Evolutionary conservation across 306 rosid species (phyloP), one percentile per base, ranked within the genome.

Genomic region (Dalbergia oliveri): DNA sequence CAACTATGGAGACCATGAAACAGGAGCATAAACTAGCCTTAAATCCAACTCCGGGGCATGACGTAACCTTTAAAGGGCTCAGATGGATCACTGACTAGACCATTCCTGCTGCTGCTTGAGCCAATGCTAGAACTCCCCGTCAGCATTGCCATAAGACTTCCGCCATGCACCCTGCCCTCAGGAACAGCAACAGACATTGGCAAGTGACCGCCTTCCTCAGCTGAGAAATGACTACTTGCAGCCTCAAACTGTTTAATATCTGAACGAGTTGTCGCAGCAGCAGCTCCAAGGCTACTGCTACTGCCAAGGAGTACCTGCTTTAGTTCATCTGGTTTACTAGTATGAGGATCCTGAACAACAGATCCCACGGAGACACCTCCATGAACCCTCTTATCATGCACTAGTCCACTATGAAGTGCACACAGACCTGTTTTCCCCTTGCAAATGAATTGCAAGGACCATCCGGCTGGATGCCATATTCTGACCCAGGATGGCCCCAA

Each of bases 121-220:
- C 86, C 85, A 4, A 69, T 16, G 31, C 85, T 84, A 41, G 92
- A 88, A 76, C 82, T 59, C 44, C 82, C 84, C 0, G 84, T 72
- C 66, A 92, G 87, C 94, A 92, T 67, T 33, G 97, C 92, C 92
- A 92, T 78, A 83, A 92, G 79, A 81, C 98, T 90, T 77, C 98
- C 98, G 4, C 98, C 98, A 72, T 94, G 98, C 61, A 94, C 98
- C 84, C 98, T 87, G 60, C 98, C 98, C 88, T 94, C 98, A 21
- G 94, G 90, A 83, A 80, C 64, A 14, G 81, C 67, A 68, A 65
- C 88, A 3, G 91, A 69, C 23, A 59, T 73, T 15, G 88, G 57
- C 57, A 82, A 37, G 79, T 74, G 80, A 31, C 79, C 68, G 11
- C 82, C 82, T 26, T 89, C 89, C 63, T 57, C 75, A 4, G 77